These are phyloP conservation scores for Tylopilus sp. DNA, from an alignment of 1,284 basidiomycete species.

Conservation along the genomic window DNA sequence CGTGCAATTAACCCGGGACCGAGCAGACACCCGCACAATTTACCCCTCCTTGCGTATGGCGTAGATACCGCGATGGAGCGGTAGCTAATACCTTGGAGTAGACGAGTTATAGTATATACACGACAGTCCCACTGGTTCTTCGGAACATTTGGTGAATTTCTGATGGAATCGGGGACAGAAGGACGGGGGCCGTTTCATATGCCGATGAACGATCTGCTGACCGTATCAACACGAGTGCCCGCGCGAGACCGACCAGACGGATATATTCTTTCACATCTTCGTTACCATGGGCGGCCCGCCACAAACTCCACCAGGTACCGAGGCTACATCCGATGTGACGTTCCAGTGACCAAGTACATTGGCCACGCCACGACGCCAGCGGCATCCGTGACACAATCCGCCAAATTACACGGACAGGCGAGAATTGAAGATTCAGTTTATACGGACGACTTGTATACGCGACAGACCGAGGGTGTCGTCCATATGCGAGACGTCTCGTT, in stretches of 20 bases:
- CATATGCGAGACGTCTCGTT: too few relatives aligned
- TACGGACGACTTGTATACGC: neutral
- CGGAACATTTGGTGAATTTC: neutral
- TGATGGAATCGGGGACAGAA: constrained; percentile 4
- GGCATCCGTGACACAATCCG: neutral
- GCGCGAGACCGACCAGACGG: too few relatives aligned
- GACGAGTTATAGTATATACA: neutral
- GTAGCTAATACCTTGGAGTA: constrained; percentile 6
- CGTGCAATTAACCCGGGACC: too few relatives aligned
- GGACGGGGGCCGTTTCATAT: constrained; percentile 18
- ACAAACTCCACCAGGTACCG: too few relatives aligned
- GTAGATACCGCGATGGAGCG: constrained; percentile 3
- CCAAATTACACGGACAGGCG: neutral
- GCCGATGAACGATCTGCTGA: neutral
- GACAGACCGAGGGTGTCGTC: too few relatives aligned
- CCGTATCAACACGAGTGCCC: constrained; percentile 1
- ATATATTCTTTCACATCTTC: too few relatives aligned
- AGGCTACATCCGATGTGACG: too few relatives aligned
- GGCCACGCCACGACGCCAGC: too few relatives aligned
- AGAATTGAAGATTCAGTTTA: neutral
- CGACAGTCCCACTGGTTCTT: too few relatives aligned
- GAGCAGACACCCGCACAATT: too few relatives aligned
- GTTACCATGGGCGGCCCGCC: too few relatives aligned
- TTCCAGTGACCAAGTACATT: too few relatives aligned
- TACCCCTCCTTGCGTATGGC: neutral